Evolutionary conservation across 441 rosid genomes (phyloP).

Genomic region (Breynia disticha): DNA sequence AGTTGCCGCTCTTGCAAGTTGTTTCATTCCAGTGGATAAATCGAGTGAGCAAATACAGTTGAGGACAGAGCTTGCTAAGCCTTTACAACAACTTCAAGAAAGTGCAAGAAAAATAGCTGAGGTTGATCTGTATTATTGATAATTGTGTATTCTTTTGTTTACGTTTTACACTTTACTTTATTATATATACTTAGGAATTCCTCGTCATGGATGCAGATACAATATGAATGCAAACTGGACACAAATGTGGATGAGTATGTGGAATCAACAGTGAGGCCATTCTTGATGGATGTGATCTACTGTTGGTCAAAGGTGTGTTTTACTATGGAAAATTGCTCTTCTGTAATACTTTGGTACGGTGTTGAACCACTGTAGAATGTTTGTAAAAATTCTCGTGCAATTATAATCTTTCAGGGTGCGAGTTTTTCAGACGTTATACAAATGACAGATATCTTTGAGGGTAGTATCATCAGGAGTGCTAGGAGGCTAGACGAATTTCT

Average conservation of each 20-base stretch:
- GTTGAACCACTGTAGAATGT: too few species aligned
- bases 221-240: slow-evolving; percentile 94
- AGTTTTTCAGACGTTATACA: slow-evolving; percentile 85
- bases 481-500: slow-evolving; percentile 91
- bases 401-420: slow-evolving; percentile 50
- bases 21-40: slow-evolving; percentile 97
- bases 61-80: slow-evolving; percentile 85
- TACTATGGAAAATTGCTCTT: not conserved
- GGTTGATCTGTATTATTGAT: slow-evolving; percentile 32
- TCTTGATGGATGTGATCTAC: slow-evolving; percentile 91
- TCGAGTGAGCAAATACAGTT: slow-evolving; percentile 77
- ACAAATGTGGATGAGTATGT: slow-evolving; percentile 83
- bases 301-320: slow-evolving; percentile 85
- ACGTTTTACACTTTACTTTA: slow-evolving; percentile 1
- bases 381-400: too few species aligned
- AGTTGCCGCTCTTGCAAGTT: slow-evolving; percentile 98
- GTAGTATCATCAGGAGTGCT: slow-evolving; percentile 88
- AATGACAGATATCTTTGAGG: slow-evolving; percentile 96
- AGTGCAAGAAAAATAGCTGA: slow-evolving; percentile 94
- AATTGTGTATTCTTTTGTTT: slow-evolving; percentile 8
- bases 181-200: slow-evolving; percentile 2
- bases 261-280: slow-evolving; percentile 91
- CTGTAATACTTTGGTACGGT: not conserved
- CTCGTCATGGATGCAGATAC: slow-evolving; percentile 46
- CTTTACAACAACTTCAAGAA: slow-evolving; percentile 92